These are phyloP conservation scores for Chaetomiaceae sp. DNA, from an alignment of 2,329 filamentous ascomycete genomes.

Conservation along the genomic window DNA sequence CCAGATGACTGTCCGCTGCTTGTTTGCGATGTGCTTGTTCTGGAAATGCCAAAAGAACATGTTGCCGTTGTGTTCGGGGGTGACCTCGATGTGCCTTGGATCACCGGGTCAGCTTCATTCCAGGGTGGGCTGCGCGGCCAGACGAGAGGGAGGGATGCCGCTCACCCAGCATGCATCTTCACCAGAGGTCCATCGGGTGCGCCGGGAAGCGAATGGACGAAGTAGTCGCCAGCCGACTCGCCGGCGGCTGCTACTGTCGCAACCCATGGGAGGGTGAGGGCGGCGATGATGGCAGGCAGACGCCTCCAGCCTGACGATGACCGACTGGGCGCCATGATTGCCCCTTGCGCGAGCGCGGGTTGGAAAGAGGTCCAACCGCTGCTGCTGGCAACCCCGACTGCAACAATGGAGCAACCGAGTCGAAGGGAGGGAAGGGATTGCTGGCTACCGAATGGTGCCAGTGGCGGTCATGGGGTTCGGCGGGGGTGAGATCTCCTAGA, in stretches of 20 bases:
- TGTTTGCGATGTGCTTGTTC: constrained; percentile 90
- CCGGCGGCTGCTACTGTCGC: constrained; percentile 34
- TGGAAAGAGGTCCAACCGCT: constrained; percentile 1
- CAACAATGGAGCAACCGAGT: neutral
- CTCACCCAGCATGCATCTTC: constrained; percentile 98
- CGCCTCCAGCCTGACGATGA: constrained; percentile 23
- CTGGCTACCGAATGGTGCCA: constrained; percentile 20
- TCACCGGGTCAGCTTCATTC: constrained; percentile 15
- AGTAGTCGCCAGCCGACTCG: constrained; percentile 76
- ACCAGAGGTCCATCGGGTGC: constrained; percentile 71
- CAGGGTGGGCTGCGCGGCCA: neutral
- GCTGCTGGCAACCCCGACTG: constrained; percentile 1
- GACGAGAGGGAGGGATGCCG: neutral
- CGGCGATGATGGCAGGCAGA: constrained; percentile 26
- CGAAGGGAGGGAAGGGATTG: neutral
- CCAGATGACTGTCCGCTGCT: constrained; percentile 90
- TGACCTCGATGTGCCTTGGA: constrained; percentile 85
- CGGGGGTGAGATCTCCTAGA: neutral
- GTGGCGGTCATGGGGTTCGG: constrained; percentile 15
- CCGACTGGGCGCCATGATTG: constrained; percentile 21
- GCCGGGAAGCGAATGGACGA: constrained; percentile 78
- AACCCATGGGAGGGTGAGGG: constrained; percentile 42
- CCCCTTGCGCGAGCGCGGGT: constrained; percentile 17
- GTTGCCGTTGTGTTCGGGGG: constrained; percentile 79
- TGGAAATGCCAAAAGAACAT: constrained; percentile 99